Evolutionary conservation across 495 filamentous ascomycete genomes (phyloP).

Genomic region (Daldinia childiae): DNA sequence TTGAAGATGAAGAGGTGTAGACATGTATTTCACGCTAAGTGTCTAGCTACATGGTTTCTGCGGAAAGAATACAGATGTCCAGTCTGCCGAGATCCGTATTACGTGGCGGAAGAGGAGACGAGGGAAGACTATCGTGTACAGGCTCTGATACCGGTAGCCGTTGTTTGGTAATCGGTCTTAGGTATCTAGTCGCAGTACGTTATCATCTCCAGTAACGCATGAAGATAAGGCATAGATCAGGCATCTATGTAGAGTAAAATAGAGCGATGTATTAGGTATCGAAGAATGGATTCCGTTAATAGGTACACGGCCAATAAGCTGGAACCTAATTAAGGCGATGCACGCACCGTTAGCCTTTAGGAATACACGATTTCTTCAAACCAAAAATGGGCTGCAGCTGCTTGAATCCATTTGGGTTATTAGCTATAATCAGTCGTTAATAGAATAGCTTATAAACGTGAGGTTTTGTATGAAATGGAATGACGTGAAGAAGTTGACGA

Average conservation of each 20-base stretch:
- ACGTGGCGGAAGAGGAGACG: conserved; percentile 6
- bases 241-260: too few species aligned
- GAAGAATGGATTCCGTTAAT: not conserved
- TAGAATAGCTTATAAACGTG: not conserved
- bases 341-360: not conserved
- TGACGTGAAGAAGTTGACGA: not conserved
- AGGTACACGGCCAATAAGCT: not conserved
- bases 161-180: conserved; percentile 21
- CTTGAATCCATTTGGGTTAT: not conserved
- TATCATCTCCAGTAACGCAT: not conserved
- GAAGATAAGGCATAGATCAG: too few species aligned
- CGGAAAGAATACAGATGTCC: conserved; percentile 36
- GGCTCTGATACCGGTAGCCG: conserved; percentile 10
- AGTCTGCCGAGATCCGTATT: conserved; percentile 36
- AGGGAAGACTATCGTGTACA: conserved; percentile 19
- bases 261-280: not conserved
- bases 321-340: not conserved
- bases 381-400: not conserved
- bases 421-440: not conserved
- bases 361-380: not conserved
- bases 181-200: not conserved
- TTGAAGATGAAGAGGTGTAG: conserved; percentile 37
- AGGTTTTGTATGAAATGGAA: not conserved
- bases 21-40: conserved; percentile 42
- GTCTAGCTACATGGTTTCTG: conserved; percentile 41